Evolutionary conservation across 495 filamentous ascomycete genomes (phyloP), one percentile per base, ranked within the genome.

Genomic region (Staphylotrichum longicolle): DNA sequence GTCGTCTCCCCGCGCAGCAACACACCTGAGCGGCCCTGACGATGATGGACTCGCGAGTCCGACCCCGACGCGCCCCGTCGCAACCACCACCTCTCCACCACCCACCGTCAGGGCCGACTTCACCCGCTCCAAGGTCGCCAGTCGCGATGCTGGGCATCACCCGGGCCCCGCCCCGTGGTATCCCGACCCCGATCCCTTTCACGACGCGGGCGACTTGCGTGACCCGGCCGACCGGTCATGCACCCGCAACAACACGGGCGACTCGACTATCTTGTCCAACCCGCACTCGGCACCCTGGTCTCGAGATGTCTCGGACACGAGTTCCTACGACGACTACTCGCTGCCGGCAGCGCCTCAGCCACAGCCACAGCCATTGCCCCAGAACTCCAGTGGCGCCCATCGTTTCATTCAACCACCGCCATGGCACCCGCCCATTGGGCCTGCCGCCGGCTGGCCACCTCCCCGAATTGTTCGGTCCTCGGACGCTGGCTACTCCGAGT

Each of bases 201-300:
- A 12, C n/a, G 32, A 60, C 12, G 42, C 10, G 5, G 50, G 33
- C 58, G 58, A 10, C 7, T 12, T 46, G 27, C 50, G n/a, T 20
- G 11, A 2, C 41, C 3, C 41, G 6, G 15, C 9, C 1, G 34
- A 33, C 9, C 50, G 41, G 15, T 14, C 49, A 9, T 20, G 11
- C 40, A 46, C 12, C 30, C 47, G 57, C 40, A 45, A 54, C 30
- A 40, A 47, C 50, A 47, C 42, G 33, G 41, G 32, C 15, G 49
- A 54, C 14, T 60, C 49, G 15, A 60, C 50, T 33, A 20, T 32
- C 20, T 20, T 40, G 14, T 54, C 58, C 49, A 54, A 60, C n/a
- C 20, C 32, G 6, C 33, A 54, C 11, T 60, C 58, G 2, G 15
- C 8, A 8, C 2, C 33, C 8, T 52, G 27, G 49, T 60, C 58